Base-by-base conservation (phyloP, 306 rosid species). In the Rosa rugosa region DNA sequence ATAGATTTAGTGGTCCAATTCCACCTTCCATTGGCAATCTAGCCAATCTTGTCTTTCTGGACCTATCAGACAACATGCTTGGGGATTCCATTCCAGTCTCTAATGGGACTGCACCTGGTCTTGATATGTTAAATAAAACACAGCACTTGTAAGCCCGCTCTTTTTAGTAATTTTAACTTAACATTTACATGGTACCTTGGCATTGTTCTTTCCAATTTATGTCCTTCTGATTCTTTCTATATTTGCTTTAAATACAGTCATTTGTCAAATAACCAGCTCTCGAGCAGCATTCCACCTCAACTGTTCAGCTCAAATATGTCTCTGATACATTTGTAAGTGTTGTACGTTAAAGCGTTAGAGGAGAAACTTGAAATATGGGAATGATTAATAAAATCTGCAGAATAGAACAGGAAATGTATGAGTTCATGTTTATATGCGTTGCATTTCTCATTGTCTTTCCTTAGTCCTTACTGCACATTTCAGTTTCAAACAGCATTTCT, bases 271-370 rank as follows among this genome's bases (percentile, higher is more conserved):
- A 92, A 91, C 73, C 83, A 75, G 72, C 91, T 91, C 70, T 80
- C 86, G 5, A 94, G 90, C 20, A 12, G 11, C n/a, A 87, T 92
- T 79, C 91, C 94, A 18, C 53, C 86, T 22, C 4, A 73, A 74
- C 94, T 90, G 57, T 90, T 90, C 75, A 87, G 88, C 81, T 46
- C 94, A 11, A 54, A 81, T 9, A 88, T 90, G 97, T 0, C 14
- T 4, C 81, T 90, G 80, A 17, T 82, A 77, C 97, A 92, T 71
- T 82, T 83, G 97, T 92, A 88, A 90, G 97, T 72, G 66, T 49
- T 42, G n/a, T 46, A 41, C 40, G n/a, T 44, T 40, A 69, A 36
- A 49, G 69, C 2, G 5, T 42, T 56, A 56, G 6, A 54, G 9
- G 12, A 31, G 17, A 72, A 36, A 59, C 71, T 65, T 38, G 56